A percentile compares a stretch with the other conserved stretches of the same genome.
phyloP scores from a whole-genome alignment of 75 land plant genomes.

The Pseudotsuga menziesii region DNA sequence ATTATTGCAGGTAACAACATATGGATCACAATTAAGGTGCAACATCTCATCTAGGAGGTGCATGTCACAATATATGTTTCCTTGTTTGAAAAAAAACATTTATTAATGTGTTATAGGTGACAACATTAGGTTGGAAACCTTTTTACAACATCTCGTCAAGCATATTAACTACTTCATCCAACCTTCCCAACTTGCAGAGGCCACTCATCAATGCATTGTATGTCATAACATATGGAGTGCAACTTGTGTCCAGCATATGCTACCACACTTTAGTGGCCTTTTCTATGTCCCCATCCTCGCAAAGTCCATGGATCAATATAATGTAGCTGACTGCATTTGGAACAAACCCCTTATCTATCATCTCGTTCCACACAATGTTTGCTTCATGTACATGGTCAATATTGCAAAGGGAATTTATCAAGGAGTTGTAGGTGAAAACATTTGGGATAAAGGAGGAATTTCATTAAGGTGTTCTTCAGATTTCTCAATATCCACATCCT shows the following conservation, averaged over 20 bases:
- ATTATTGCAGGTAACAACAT: slow-evolving; percentile 40
- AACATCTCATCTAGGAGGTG: slow-evolving; percentile 39
- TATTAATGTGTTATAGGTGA: slow-evolving; percentile 55
- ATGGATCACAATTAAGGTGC: slow-evolving; percentile 47
- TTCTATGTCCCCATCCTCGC: slow-evolving; percentile 38
- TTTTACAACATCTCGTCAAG: slow-evolving; percentile 50
- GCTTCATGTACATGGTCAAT: slow-evolving; percentile 41
- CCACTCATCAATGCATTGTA: slow-evolving; percentile 64
- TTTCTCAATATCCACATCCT: too few relatives aligned
- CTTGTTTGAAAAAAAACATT: slow-evolving; percentile 28
- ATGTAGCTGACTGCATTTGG: slow-evolving; percentile 49
- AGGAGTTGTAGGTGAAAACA: slow-evolving; percentile 68
- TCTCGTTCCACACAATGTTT: slow-evolving; percentile 42
- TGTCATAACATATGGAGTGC: slow-evolving; percentile 48
- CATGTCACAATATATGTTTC: slow-evolving; percentile 32
- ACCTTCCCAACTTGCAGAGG: slow-evolving; percentile 39
- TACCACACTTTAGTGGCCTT: slow-evolving; percentile 49
- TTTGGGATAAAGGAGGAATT: too few relatives aligned
- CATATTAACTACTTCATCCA: slow-evolving; percentile 46
- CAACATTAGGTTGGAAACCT: slow-evolving; percentile 49
- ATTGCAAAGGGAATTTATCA: slow-evolving; percentile 48
- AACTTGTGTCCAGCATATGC: slow-evolving; percentile 42
- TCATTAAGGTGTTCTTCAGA: too few relatives aligned
- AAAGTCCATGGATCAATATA: slow-evolving; percentile 52
- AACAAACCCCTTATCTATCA: slow-evolving; percentile 17